These are phyloP conservation scores for Fusarium siculi DNA, from an alignment of 2,329 filamentous ascomycete genomes.

Conservation along the genomic window DNA sequence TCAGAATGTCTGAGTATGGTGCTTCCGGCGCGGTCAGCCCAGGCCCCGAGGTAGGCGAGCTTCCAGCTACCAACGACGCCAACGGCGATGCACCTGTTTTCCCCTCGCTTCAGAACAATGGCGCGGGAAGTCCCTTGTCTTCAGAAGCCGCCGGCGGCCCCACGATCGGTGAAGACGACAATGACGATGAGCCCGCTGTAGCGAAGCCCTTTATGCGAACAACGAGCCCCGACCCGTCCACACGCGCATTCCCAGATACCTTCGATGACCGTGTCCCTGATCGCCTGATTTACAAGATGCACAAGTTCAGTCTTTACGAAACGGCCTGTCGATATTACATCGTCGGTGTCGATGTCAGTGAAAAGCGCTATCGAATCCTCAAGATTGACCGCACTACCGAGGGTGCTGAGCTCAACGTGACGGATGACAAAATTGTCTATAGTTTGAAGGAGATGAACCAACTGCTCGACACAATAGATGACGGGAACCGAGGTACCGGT, in stretches of 20 bases:
- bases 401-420: conserved; percentile 79
- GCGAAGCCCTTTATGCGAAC: conserved; percentile 68
- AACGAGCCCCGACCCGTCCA: conserved; percentile 60
- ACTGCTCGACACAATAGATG: conserved; percentile 92
- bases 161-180: conserved; percentile 57
- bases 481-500: conserved; percentile 91
- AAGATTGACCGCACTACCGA: conserved; percentile 94
- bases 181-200: conserved; percentile 68
- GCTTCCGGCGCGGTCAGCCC: conserved; percentile 37
- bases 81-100: conserved; percentile 46
- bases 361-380: conserved; percentile 87
- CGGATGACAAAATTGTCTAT: conserved; percentile 95
- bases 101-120: conserved; percentile 51
- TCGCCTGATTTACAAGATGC: conserved; percentile 74
- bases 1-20: conserved; percentile 43
- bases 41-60: conserved; percentile 23
- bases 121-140: conserved; percentile 43
- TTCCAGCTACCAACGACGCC: conserved; percentile 29
- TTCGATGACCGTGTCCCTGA: conserved; percentile 50
- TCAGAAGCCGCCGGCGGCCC: conserved; percentile 40
- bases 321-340: conserved; percentile 94
- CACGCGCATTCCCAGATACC: conserved; percentile 44
- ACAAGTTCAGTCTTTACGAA: conserved; percentile 98
- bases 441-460: conserved; percentile 92
- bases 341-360: conserved; percentile 90